Conservation (phyloP, 2,329 filamentous ascomycete species). For the Diaporthe ilicicola region DNA sequence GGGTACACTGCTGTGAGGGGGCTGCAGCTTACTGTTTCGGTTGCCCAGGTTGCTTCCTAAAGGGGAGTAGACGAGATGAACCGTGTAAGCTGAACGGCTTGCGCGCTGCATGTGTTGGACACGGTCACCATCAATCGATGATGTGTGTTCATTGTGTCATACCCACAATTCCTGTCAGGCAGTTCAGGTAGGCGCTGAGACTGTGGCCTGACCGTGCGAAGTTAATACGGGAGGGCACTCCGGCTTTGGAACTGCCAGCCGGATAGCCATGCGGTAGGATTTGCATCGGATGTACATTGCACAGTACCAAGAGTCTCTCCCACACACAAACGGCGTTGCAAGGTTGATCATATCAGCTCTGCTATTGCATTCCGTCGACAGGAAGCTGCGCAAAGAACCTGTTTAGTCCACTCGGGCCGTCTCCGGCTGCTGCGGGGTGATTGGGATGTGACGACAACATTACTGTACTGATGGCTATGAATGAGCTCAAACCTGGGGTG, state of each 20-base stretch:
- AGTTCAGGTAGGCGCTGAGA: conserved; percentile 10
- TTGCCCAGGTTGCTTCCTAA: conserved; percentile 12
- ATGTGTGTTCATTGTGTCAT: conserved; percentile 9
- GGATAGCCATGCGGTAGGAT: no score
- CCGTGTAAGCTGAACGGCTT: conserved; percentile 22
- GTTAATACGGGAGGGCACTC: not conserved
- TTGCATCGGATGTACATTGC: no score
- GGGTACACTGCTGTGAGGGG: conserved; percentile 10
- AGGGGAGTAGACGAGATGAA: conserved; percentile 21
- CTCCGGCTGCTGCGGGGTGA: not conserved
- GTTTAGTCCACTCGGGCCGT: conserved; percentile 7
- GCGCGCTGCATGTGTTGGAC: conserved; percentile 18
- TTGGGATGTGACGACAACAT: conserved; percentile 14
- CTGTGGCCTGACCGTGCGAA: conserved; percentile 19
- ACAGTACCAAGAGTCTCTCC: not conserved
- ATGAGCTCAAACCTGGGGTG: not conserved
- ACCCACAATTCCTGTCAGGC: conserved; percentile 17
- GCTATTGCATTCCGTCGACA: conserved; percentile 6
- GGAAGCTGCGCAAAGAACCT: conserved; percentile 14
- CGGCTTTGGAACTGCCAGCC: not conserved
- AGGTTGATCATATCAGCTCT: conserved; percentile 12
- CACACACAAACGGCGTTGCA: not conserved
- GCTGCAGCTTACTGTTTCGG: conserved; percentile 20
- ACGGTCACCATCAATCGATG: conserved; percentile 13
- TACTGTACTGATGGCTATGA: not conserved